Evolutionary conservation across 2,329 filamentous ascomycete species (phyloP).

Genomic region (Ophiostoma ips): DNA sequence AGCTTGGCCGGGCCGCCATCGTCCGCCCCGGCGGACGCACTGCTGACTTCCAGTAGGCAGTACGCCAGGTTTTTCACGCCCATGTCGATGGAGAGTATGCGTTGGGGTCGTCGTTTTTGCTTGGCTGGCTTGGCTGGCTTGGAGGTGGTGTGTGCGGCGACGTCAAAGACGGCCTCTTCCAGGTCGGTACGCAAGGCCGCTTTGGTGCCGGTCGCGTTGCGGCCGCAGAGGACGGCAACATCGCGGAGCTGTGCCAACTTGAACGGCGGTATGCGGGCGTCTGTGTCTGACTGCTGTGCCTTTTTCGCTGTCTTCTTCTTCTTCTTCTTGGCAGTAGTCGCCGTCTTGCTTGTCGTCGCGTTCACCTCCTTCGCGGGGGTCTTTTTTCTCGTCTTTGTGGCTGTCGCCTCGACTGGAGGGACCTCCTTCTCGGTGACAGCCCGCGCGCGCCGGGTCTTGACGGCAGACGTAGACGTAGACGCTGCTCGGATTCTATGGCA

Average conservation of each 20-base stretch:
- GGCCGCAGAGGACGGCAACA: slow-evolving; percentile 48
- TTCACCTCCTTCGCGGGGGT: too few species aligned
- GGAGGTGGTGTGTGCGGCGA: neutral
- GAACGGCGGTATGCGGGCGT: neutral
- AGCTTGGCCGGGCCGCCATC: slow-evolving; percentile 8
- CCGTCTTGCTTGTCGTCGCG: too few species aligned
- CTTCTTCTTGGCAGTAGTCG: neutral
- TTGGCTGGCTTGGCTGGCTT: too few species aligned
- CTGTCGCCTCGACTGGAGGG: neutral
- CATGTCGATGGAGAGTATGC: slow-evolving; percentile 70
- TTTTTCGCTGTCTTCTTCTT: neutral
- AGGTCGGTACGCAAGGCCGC: slow-evolving; percentile 27
- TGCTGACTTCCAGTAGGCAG: slow-evolving; percentile 36
- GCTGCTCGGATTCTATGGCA: neutral
- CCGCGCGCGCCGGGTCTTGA: neutral
- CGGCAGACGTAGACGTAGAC: neutral
- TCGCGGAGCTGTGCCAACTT: slow-evolving; percentile 29
- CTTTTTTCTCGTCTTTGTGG: neutral
- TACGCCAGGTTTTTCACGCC: slow-evolving; percentile 71
- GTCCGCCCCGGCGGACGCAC: too few species aligned
- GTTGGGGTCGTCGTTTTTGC: slow-evolving; percentile 12
- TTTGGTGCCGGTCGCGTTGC: slow-evolving; percentile 39
- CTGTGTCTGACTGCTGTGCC: neutral
- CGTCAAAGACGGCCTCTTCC: slow-evolving; percentile 26
- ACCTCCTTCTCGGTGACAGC: neutral